Evolutionary conservation across 169 alveolate genomes (phyloP), one percentile per base, ranked within the genome.

Genomic region (Plasmodium falciparum): DNA sequence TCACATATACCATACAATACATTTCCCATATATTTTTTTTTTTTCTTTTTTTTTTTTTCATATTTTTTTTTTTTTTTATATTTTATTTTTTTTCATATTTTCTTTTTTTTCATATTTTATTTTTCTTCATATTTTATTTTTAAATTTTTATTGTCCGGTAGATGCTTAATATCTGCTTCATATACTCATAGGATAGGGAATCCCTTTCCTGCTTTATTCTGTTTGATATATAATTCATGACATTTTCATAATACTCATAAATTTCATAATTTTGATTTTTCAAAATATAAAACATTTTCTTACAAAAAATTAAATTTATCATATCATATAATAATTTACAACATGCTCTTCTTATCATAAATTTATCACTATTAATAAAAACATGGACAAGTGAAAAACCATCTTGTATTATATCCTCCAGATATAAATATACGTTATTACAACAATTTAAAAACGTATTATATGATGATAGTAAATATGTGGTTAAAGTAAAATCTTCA

Each of bases 401-500:
- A 52, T 78, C 89, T 20, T 6, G 22, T 59, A 78, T 24, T 43
- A 78, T 52, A 43, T 78, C 89, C 15, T 78, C 74, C 67, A 78
- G 29, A 22, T 22, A 49, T 12, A 78, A 50, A 49, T 39, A 65
- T n/a, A 62, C 29, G 26, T 78, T 66, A 71, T 76, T 59, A 22
- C 78, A 78, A 58, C 63, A 66, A 9, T 54, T 78, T 29, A 78
- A 78, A 39, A 78, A 78, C 33, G 54, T 22, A 20, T 20, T 78
- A 52, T 78, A 78, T 8, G 89, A 65, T 24, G 89, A 78, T 43
- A 78, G 50, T 78, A 78, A 50, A 43, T 13, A 59, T 50, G 67
- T 7, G 33, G 63, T 71, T n/a, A 78, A 20, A 22, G 71, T 49
- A 12, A 76, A 20, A 2, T 66, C 72, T 22, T 65, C 52, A 49